These are phyloP conservation scores for Phaeomoniella chlamydospora DNA, from an alignment of 2,329 filamentous ascomycete species.

Conservation along the genomic window DNA sequence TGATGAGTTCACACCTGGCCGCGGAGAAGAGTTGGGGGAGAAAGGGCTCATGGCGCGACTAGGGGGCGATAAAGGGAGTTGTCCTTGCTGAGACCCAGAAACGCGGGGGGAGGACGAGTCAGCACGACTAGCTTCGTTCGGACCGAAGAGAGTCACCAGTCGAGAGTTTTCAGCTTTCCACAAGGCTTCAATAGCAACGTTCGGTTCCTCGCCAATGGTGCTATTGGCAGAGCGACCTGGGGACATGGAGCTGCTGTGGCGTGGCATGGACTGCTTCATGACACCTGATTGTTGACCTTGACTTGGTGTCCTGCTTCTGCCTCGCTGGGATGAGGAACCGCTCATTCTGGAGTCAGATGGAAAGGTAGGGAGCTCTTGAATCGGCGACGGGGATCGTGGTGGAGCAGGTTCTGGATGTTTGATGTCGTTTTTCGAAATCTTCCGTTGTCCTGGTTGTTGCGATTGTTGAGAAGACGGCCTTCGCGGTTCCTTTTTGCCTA, in stretches of 20 bases:
- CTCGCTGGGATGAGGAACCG: neutral
- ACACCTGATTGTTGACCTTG: neutral
- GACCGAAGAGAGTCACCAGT: slow-evolving; percentile 10
- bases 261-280: neutral
- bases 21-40: slow-evolving; percentile 6
- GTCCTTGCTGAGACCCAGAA: slow-evolving; percentile 1
- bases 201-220: slow-evolving; percentile 5
- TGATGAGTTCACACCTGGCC: slow-evolving; percentile 4
- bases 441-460: neutral
- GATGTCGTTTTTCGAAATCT: too few species aligned
- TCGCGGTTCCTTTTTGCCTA: slow-evolving; percentile 9
- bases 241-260: neutral
- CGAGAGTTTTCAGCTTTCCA: slow-evolving; percentile 12
- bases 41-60: neutral
- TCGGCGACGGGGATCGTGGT: slow-evolving; percentile 2
- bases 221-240: neutral
- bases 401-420: neutral
- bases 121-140: slow-evolving; percentile 4
- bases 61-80: neutral
- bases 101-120: neutral
- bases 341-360: neutral
- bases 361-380: slow-evolving; percentile 1
- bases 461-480: slow-evolving; percentile 2
- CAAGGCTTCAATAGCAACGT: slow-evolving; percentile 10
- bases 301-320: neutral